Percentiles rank a stretch among this genome's conserved stretches.
Evolutionary conservation across 2,329 filamentous ascomycete species (phyloP).

Genomic region (Aspergillus sp.): DNA sequence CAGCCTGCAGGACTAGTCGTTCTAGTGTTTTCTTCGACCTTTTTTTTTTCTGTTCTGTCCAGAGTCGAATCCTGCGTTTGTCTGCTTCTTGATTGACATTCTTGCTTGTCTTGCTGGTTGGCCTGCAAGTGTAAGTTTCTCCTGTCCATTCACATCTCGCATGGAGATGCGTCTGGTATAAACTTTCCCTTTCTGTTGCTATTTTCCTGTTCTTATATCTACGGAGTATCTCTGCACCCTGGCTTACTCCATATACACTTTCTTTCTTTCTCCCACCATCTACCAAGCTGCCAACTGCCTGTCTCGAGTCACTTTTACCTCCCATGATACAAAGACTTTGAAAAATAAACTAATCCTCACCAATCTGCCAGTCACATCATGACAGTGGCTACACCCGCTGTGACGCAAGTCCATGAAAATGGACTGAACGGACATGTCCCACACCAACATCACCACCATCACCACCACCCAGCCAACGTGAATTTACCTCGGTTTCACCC

Average conservation of each 20-base stretch:
- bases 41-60: slow-evolving; percentile 3
- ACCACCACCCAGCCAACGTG: slow-evolving; percentile 19
- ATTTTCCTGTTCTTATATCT: slow-evolving; percentile 3
- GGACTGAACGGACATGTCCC: slow-evolving; percentile 26
- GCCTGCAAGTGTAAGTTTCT: slow-evolving; percentile 14
- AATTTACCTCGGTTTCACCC: slow-evolving; percentile 38
- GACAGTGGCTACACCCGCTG: slow-evolving; percentile 36
- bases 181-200: neutral
- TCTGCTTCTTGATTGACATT: slow-evolving; percentile 11
- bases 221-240: neutral
- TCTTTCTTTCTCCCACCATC: neutral
- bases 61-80: slow-evolving; percentile 4
- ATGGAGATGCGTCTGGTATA: neutral
- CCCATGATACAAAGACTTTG: neutral
- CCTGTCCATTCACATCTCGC: slow-evolving; percentile 2
- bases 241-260: slow-evolving; percentile 2
- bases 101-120: neutral
- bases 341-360: neutral
- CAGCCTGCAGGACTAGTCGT: slow-evolving; percentile 22
- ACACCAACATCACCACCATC: slow-evolving; percentile 19
- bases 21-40: slow-evolving; percentile 4
- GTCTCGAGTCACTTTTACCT: neutral
- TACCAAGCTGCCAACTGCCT: no score
- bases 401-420: slow-evolving; percentile 33
- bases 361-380: slow-evolving; percentile 21